These are phyloP conservation scores for Diaporthe capsici DNA, from an alignment of 2,329 filamentous ascomycete genomes.

Conservation along the genomic window DNA sequence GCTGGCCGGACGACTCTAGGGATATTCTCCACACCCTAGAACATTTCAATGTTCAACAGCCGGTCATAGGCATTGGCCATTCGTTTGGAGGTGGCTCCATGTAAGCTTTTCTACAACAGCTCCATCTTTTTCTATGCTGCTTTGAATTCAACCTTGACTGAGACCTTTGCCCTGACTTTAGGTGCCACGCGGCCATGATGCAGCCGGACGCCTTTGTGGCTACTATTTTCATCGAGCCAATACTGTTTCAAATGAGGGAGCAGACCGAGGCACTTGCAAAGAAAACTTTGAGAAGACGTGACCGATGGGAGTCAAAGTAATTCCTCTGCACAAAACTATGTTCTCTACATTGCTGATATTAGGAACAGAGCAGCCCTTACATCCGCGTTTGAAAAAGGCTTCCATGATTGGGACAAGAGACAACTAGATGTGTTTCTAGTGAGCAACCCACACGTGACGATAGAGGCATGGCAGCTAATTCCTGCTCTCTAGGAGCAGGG, in stretches of 20 bases:
- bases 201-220: conserved; percentile 21
- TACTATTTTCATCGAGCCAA: conserved; percentile 37
- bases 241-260: conserved; percentile 35
- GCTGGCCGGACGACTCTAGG: conserved; percentile 37
- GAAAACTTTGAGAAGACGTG: conserved; percentile 27
- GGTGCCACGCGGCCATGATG: conserved; percentile 39
- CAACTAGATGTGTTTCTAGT: conserved; percentile 35
- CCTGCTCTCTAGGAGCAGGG: conserved; percentile 16
- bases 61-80: conserved; percentile 36
- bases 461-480: not conserved
- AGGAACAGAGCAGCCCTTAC: not conserved
- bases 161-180: not conserved
- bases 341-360: not conserved
- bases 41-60: conserved; percentile 21
- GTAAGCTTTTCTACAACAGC: conserved; percentile 1
- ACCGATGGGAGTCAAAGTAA: conserved; percentile 36
- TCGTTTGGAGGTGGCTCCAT: conserved; percentile 37
- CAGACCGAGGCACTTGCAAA: conserved; percentile 30
- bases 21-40: conserved; percentile 34
- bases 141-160: not conserved
- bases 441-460: not conserved
- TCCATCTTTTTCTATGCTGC: not conserved
- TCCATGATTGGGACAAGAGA: conserved; percentile 32
- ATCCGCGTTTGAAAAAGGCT: not conserved
- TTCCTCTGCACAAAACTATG: not conserved